These are phyloP conservation scores for Kockovaella imperatae DNA, from an alignment of 768 basidiomycete genomes.

Conservation along the genomic window DNA sequence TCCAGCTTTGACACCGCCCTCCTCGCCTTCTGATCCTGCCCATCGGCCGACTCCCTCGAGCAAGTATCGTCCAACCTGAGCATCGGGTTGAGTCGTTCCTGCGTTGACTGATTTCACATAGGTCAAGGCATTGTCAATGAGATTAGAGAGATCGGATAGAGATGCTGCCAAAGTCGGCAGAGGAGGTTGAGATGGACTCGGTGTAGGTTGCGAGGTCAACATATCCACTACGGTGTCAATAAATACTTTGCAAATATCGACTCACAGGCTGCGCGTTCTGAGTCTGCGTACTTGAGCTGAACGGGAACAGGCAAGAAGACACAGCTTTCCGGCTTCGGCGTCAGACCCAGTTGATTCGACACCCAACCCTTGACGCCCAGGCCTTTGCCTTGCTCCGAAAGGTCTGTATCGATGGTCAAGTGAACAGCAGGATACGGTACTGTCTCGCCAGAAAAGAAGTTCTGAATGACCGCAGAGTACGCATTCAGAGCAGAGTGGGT, in stretches of 20 bases:
- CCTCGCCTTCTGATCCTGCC: constrained; percentile 44
- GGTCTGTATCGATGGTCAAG: constrained; percentile 78
- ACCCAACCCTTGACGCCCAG: constrained; percentile 81
- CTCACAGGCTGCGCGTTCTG: constrained; percentile 79
- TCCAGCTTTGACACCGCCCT: constrained; percentile 46
- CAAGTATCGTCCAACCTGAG: constrained; percentile 79
- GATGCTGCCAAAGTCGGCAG: constrained; percentile 71
- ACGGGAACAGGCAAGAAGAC: constrained; percentile 91
- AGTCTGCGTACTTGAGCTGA: constrained; percentile 69
- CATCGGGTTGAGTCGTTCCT: constrained; percentile 71
- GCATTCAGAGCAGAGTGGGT: constrained; percentile 85
- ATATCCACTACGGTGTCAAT: constrained; percentile 62
- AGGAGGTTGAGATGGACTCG: constrained; percentile 50
- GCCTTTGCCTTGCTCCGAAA: constrained; percentile 46
- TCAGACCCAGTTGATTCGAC: constrained; percentile 80
- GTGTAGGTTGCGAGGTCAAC: constrained; percentile 46
- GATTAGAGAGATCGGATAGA: constrained; percentile 59
- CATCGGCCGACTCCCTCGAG: constrained; percentile 60
- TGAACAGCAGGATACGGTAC: constrained; percentile 81
- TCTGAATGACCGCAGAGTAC: constrained; percentile 93
- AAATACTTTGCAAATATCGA: constrained; percentile 16
- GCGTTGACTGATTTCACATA: constrained; percentile 71
- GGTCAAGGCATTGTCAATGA: constrained; percentile 75
- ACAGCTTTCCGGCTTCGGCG: constrained; percentile 86
- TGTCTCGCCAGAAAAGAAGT: constrained; percentile 92